These are phyloP conservation scores for Penicillium brevicompactum DNA, from an alignment of 2,329 filamentous ascomycete genomes.

Conservation along the genomic window DNA sequence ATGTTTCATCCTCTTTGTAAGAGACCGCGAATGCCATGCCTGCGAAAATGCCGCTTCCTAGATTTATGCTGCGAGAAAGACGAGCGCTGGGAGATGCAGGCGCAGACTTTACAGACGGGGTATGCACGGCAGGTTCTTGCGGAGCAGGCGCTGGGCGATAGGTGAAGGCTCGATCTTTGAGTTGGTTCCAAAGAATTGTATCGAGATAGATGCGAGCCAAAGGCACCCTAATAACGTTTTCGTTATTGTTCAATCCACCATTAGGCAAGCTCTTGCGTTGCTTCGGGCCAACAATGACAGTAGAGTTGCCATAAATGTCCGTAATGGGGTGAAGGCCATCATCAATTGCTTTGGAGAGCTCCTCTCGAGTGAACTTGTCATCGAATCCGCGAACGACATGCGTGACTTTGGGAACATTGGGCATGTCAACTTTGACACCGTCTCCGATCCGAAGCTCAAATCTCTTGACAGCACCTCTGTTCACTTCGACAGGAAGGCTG, in stretches of 20 bases:
- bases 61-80: slow-evolving; percentile 44
- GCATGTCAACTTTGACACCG: slow-evolving; percentile 49
- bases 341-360: slow-evolving; percentile 26
- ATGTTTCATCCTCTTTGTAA: slow-evolving; percentile 60
- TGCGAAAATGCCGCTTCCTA: slow-evolving; percentile 60
- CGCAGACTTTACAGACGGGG: slow-evolving; percentile 42
- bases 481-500: slow-evolving; percentile 43
- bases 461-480: slow-evolving; percentile 43
- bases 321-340: slow-evolving; percentile 35
- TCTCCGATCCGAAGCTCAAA: slow-evolving; percentile 50
- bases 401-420: slow-evolving; percentile 44
- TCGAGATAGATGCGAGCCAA: slow-evolving; percentile 51
- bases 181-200: slow-evolving; percentile 48
- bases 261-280: slow-evolving; percentile 45
- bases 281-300: slow-evolving; percentile 45
- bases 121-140: slow-evolving; percentile 31
- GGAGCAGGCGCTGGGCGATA: slow-evolving; percentile 24
- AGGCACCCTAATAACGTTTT: slow-evolving; percentile 44
- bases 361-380: slow-evolving; percentile 35
- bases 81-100: slow-evolving; percentile 53
- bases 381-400: slow-evolving; percentile 47
- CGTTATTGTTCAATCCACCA: slow-evolving; percentile 28
- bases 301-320: slow-evolving; percentile 47
- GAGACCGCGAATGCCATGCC: slow-evolving; percentile 89
- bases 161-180: slow-evolving; percentile 45